Percentiles rank a stretch among this genome's conserved stretches.
Evolutionary conservation across 345 rosid species (phyloP).

Genomic region (Acer saccharum): DNA sequence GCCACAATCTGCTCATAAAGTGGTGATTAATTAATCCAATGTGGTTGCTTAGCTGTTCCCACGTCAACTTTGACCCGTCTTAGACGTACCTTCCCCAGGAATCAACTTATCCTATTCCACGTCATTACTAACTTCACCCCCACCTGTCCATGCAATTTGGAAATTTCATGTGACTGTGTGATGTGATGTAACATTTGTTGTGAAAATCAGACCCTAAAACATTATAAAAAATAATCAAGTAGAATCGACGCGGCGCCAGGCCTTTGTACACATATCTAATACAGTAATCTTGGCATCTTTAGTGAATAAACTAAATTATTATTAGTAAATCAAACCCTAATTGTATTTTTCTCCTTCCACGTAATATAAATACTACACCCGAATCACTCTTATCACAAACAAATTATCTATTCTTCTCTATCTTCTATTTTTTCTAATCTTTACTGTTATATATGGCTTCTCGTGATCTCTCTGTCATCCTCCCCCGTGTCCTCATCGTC

Average conservation of each 20-base stretch:
- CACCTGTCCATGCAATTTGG: not conserved
- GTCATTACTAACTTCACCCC: not conserved
- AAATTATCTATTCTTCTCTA: not conserved
- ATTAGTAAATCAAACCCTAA: constrained; percentile 3
- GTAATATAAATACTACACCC: constrained; percentile 17
- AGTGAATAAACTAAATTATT: constrained; percentile 4
- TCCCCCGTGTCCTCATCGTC: constrained; percentile 86
- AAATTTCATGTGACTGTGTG: too few relatives aligned
- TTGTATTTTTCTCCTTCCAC: not conserved
- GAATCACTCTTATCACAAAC: not conserved
- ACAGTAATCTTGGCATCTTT: not conserved
- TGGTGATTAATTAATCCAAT: not conserved
- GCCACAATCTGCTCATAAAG: not conserved
- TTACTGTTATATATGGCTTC: constrained; percentile 30
- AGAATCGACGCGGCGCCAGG: constrained; percentile 26
- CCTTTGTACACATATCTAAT: not conserved
- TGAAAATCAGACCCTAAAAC: not conserved
- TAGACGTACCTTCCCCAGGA: constrained; percentile 20
- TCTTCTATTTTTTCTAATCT: not conserved
- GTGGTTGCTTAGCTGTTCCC: not conserved
- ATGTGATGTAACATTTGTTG: not conserved
- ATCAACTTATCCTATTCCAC: not conserved
- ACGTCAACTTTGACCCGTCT: constrained; percentile 31
- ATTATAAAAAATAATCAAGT: not conserved
- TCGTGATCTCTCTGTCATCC: constrained; percentile 58